Percentiles rank a stretch among this genome's conserved stretches.
phyloP scores from a whole-genome alignment of 495 filamentous ascomycete species.

The Trichoderma orchidacearum region DNA sequence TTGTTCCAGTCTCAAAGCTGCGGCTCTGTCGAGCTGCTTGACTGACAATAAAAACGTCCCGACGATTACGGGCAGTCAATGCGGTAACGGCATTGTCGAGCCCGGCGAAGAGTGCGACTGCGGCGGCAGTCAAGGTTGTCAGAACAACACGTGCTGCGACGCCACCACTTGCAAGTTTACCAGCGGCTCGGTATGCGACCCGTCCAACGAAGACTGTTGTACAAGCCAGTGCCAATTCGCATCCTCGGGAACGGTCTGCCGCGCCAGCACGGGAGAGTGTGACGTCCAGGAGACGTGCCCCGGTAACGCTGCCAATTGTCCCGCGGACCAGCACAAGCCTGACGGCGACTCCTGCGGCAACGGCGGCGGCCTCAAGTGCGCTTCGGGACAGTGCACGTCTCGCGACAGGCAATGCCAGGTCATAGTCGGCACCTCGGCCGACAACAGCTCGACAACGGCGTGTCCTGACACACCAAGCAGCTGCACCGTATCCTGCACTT shows the following conservation, averaged over 20 bases:
- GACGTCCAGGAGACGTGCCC: constrained; percentile 75
- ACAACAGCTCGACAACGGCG: constrained; percentile 67
- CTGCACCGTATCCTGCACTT: constrained; percentile 65
- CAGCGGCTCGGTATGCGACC: constrained; percentile 64
- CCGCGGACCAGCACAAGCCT: constrained; percentile 48
- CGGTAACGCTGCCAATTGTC: constrained; percentile 61
- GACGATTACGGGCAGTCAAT: constrained; percentile 78
- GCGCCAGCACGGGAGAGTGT: constrained; percentile 61
- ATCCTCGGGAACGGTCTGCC: constrained; percentile 55
- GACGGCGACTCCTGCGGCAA: constrained; percentile 60
- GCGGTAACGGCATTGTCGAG: constrained; percentile 96
- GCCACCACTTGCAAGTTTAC: constrained; percentile 81
- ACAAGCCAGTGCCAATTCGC: constrained; percentile 56
- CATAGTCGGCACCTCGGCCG: constrained; percentile 65
- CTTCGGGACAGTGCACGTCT: constrained; percentile 90
- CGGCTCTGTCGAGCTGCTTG: constrained; percentile 64
- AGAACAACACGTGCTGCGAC: constrained; percentile 69
- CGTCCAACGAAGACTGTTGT: constrained; percentile 87
- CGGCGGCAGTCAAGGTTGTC: constrained; percentile 61
- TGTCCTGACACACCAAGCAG: constrained; percentile 47
- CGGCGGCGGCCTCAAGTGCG: constrained; percentile 52
- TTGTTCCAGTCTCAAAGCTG: constrained; percentile 79
- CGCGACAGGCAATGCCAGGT: constrained; percentile 81
- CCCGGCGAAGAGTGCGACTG: constrained; percentile 92
- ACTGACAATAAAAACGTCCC: constrained; percentile 67